These are phyloP conservation scores for Stentor coeruleus DNA, from an alignment of 73 alveolate species.

Conservation along the genomic window DNA sequence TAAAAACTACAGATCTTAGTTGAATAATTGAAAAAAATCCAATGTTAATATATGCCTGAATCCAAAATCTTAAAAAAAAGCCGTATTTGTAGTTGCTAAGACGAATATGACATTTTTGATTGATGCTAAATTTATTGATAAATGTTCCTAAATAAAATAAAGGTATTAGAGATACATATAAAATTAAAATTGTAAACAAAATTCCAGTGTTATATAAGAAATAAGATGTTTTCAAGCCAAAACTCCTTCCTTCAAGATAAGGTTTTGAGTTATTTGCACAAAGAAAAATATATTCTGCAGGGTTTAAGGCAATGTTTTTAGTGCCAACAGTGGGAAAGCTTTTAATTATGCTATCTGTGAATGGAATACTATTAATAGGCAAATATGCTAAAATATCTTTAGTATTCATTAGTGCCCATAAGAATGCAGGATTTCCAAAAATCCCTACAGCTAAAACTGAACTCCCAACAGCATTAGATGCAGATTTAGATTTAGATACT, in stretches of 20 bases:
- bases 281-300: too few species aligned
- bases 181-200: not conserved
- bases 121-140: too few species aligned
- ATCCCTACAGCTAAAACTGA: not conserved
- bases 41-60: too few species aligned
- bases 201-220: not conserved
- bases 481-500: not conserved
- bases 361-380: not conserved
- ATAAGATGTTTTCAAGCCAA: not conserved
- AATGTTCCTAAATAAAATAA: not conserved
- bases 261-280: too few species aligned
- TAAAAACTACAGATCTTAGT: too few species aligned
- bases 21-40: too few species aligned
- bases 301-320: not conserved
- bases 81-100: too few species aligned
- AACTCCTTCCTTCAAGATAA: not conserved
- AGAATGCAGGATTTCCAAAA: not conserved
- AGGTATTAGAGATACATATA: not conserved
- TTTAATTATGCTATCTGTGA: not conserved
- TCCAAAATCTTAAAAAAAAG: too few species aligned
- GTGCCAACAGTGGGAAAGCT: not conserved
- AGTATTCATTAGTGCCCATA: conserved; percentile 1
- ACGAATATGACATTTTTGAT: too few species aligned
- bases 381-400: not conserved
- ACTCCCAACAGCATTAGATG: not conserved